Conservation (phyloP, 2,329 filamentous ascomycete species). For the Fusarium succisae region DNA sequence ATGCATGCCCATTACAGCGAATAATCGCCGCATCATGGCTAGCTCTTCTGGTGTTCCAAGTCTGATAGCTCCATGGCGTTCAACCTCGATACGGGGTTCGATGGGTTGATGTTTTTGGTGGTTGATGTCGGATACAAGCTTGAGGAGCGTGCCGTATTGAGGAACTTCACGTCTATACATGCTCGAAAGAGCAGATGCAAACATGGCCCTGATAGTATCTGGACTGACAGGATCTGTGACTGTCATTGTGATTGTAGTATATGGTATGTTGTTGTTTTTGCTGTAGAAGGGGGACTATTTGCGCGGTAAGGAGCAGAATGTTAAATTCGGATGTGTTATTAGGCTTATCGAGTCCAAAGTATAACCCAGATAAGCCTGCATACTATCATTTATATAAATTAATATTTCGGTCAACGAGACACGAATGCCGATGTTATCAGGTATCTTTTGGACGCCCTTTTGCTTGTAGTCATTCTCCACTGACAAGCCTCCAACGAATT, state of each 20-base stretch:
- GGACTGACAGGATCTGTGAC: slow-evolving; percentile 1
- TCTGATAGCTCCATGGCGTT: slow-evolving; percentile 59
- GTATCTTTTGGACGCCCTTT: slow-evolving; percentile 9
- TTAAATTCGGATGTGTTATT: neutral
- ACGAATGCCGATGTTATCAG: neutral
- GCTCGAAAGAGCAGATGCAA: slow-evolving; percentile 46
- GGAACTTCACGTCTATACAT: slow-evolving; percentile 51
- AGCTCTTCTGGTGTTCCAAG: slow-evolving; percentile 58
- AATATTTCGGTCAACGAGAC: neutral
- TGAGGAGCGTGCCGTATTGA: slow-evolving; percentile 46
- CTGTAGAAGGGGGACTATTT: neutral
- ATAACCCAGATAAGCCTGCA: neutral
- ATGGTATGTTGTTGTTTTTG: neutral
- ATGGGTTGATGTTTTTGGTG: neutral
- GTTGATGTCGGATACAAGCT: slow-evolving; percentile 44
- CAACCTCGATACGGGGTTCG: slow-evolving; percentile 25
- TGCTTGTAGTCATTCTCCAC: slow-evolving; percentile 3
- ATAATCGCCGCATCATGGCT: slow-evolving; percentile 53
- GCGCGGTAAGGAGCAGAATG: too few species aligned
- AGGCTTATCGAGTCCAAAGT: neutral
- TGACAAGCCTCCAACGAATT: slow-evolving; percentile 1
- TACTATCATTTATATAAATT: slow-evolving; percentile 5
- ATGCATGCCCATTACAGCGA: slow-evolving; percentile 57
- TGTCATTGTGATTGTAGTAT: neutral
- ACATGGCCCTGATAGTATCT: slow-evolving; percentile 31